Evolutionary conservation across 768 basidiomycete genomes (phyloP).

Genomic region (Lactarius sanguifluus): DNA sequence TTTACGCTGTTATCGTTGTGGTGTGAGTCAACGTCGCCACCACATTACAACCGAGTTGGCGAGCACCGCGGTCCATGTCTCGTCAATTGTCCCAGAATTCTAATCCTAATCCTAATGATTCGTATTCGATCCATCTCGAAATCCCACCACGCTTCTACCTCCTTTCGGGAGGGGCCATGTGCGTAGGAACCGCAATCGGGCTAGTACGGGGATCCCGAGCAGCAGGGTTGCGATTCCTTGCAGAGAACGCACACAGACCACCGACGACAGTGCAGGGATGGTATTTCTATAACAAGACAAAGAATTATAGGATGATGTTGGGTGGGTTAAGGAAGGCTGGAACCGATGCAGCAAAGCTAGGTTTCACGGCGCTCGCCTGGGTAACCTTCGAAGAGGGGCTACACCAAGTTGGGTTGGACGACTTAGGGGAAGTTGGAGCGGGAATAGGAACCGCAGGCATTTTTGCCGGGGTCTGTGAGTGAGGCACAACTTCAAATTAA

Average conservation of each 20-base stretch:
- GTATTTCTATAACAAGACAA: conserved; percentile 97
- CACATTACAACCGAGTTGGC: not conserved
- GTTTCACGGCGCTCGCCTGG: conserved; percentile 47
- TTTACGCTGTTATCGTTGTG: conserved; percentile 3
- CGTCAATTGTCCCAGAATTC: conserved; percentile 28
- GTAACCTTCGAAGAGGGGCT: conserved; percentile 50
- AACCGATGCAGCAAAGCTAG: conserved; percentile 53
- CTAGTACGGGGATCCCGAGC: conserved; percentile 67
- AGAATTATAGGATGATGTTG: conserved; percentile 83
- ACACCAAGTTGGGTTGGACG: conserved; percentile 38
- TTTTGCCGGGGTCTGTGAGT: conserved; percentile 57
- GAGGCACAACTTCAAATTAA: conserved; percentile 18
- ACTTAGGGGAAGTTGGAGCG: conserved; percentile 58
- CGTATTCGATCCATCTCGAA: conserved; percentile 39
- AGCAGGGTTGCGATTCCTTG: conserved; percentile 77
- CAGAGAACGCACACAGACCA: conserved; percentile 89
- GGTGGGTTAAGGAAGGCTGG: conserved; percentile 70
- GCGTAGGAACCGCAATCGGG: conserved; percentile 68
- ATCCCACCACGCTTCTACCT: conserved; percentile 60
- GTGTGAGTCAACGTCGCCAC: conserved; percentile 13
- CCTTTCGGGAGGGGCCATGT: conserved; percentile 58
- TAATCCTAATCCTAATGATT: conserved; percentile 29
- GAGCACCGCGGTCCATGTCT: not conserved
- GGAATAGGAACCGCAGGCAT: conserved; percentile 61
- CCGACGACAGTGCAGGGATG: conserved; percentile 86